A percentile compares a stretch with the other conserved stretches of the same genome.
Conservation (phyloP, 805 yeast species). For the Danielia oregonensis region DNA sequence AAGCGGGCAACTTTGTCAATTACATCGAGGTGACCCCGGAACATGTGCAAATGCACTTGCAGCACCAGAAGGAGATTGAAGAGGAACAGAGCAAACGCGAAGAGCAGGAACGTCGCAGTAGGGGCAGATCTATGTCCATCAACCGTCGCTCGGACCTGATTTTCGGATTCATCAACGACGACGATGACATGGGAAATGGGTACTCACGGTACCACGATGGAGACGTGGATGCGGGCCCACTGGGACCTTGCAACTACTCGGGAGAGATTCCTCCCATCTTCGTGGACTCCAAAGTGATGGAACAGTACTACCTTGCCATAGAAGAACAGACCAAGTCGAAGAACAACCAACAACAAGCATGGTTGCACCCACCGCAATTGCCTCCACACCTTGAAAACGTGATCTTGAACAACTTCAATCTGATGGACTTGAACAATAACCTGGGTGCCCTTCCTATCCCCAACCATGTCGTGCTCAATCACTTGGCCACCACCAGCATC, state of each 20-base stretch:
- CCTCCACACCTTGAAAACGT: constrained; percentile 97
- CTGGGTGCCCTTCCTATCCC: constrained; percentile 91
- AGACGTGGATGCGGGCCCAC: constrained; percentile 22
- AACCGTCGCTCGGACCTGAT: constrained; percentile 51
- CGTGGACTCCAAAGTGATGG: constrained; percentile 84
- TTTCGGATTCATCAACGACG: constrained; percentile 60
- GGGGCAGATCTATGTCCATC: constrained; percentile 30
- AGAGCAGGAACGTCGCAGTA: constrained; percentile 13
- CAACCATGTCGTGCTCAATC: constrained; percentile 90
- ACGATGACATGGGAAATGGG: constrained; percentile 81
- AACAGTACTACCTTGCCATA: constrained; percentile 72
- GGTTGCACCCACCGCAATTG: constrained; percentile 89
- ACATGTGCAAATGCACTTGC: constrained; percentile 27
- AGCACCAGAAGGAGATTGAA: constrained; percentile 21
- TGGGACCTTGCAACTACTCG: constrained; percentile 42
- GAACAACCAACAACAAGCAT: constrained; percentile 53
- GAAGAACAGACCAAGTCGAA: constrained; percentile 64
- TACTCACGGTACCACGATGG: constrained; percentile 73
- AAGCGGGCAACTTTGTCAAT: constrained; percentile 92
- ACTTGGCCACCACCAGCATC: constrained; percentile 91
- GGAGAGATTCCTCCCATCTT: constrained; percentile 78
- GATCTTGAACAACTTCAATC: constrained; percentile 69
- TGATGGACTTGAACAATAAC: constrained; percentile 66
- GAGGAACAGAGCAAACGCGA: constrained; percentile 20
- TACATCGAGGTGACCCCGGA: constrained; percentile 72